These are phyloP conservation scores for Blepharisma japonicum DNA, from an alignment of 73 alveolate genomes.

Conservation along the genomic window DNA sequence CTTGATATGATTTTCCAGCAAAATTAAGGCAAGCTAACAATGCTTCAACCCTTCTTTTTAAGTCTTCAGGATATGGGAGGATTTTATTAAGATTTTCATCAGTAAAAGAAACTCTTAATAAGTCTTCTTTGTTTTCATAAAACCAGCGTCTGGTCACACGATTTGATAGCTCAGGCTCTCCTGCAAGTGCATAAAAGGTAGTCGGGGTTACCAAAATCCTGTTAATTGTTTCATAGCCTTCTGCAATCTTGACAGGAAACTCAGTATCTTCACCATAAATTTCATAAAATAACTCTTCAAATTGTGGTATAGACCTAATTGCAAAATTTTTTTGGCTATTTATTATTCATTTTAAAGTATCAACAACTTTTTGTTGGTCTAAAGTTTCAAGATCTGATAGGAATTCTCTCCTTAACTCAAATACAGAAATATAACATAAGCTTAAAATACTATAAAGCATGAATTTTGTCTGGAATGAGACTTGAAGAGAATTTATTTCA, in stretches of 20 bases:
- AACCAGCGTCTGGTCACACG: constrained; percentile 59
- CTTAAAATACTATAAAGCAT: constrained; percentile 19
- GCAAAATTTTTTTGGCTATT: background rate
- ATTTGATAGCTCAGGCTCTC: constrained; percentile 52
- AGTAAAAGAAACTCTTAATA: constrained; percentile 63
- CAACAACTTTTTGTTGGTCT: background rate
- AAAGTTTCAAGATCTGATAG: background rate
- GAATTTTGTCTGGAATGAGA: background rate
- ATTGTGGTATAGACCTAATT: background rate
- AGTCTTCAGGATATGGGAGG: constrained; percentile 19
- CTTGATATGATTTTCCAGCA: constrained; percentile 48
- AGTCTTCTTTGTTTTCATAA: constrained; percentile 53
- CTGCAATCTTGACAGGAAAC: background rate
- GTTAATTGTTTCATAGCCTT: background rate
- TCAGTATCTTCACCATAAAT: background rate
- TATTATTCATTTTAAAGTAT: background rate
- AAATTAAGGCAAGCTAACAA: constrained; percentile 53
- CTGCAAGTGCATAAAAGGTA: background rate
- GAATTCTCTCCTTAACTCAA: background rate
- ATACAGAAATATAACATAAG: background rate
- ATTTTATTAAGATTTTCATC: constrained; percentile 64
- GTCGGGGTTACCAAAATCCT: constrained; percentile 10
- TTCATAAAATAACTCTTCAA: background rate
- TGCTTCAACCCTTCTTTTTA: constrained; percentile 23
- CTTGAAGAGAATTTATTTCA: background rate